A percentile compares a stretch with the other conserved stretches of the same genome.
phyloP scores from a whole-genome alignment of 2,329 filamentous ascomycete species.

The Claviceps citrina region DNA sequence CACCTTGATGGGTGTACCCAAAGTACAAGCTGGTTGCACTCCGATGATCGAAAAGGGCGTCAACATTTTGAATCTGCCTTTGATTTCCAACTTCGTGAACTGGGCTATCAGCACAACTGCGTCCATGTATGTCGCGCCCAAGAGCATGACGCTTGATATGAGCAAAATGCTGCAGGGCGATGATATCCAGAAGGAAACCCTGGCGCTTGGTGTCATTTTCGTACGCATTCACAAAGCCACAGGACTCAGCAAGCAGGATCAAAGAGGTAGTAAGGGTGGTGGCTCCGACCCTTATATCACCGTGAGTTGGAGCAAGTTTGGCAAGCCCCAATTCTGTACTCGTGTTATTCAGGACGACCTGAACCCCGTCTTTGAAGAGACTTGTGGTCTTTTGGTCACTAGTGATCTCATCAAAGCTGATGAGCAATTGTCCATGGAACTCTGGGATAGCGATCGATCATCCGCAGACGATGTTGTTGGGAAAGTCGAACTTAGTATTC shows the following conservation, averaged over 20 bases:
- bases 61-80: conserved; percentile 77
- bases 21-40: conserved; percentile 75
- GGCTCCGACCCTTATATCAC: conserved; percentile 95
- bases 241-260: conserved; percentile 82
- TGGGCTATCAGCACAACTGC: conserved; percentile 80
- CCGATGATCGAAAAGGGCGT: conserved; percentile 85
- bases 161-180: conserved; percentile 84
- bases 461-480: conserved; percentile 91
- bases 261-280: conserved; percentile 64
- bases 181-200: conserved; percentile 75
- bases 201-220: conserved; percentile 79
- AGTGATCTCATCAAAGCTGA: conserved; percentile 83
- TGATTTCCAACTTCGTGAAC: conserved; percentile 95
- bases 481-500: conserved; percentile 84
- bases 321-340: conserved; percentile 95
- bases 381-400: conserved; percentile 69
- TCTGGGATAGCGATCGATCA: conserved; percentile 90
- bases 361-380: conserved; percentile 86
- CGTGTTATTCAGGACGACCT: conserved; percentile 89
- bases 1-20: conserved; percentile 85
- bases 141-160: conserved; percentile 83
- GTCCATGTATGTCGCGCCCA: conserved; percentile 85
- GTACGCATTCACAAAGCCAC: conserved; percentile 78
- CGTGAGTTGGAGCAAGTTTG: conserved; percentile 86
- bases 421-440: conserved; percentile 81